A percentile compares a stretch with the other conserved stretches of the same genome.
Conservation (phyloP, 2,329 filamentous ascomycete genomes). For the Trichophyton simii region DNA sequence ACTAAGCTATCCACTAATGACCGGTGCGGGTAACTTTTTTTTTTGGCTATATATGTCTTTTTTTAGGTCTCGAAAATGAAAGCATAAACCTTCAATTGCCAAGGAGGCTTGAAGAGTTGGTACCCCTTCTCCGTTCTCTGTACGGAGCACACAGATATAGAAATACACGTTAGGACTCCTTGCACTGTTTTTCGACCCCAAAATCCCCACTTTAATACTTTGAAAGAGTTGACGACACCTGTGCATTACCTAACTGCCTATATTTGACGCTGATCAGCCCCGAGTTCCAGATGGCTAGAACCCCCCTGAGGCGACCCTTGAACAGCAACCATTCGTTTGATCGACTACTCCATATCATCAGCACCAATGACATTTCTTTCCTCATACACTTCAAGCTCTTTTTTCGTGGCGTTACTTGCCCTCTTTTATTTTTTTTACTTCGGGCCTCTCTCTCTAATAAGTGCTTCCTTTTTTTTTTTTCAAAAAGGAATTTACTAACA, state of each 20-base stretch:
- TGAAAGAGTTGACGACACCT: background rate
- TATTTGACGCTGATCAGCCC: constrained; percentile 3
- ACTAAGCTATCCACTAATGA: background rate
- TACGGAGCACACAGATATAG: background rate
- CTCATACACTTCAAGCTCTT: background rate
- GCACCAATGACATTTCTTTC: constrained; percentile 4
- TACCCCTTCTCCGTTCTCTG: background rate
- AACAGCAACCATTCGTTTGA: constrained; percentile 2
- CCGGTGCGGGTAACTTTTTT: background rate
- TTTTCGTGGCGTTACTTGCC: background rate
- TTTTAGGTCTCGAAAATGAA: background rate
- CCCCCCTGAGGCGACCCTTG: constrained; percentile 5
- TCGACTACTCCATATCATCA: constrained; percentile 4
- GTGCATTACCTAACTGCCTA: constrained; percentile 2
- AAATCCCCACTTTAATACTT: background rate
- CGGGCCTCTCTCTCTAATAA: background rate
- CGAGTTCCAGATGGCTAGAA: constrained; percentile 6
- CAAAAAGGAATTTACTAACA: constrained; percentile 1
- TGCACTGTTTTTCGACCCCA: background rate
- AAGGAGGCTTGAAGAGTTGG: constrained; percentile 2
- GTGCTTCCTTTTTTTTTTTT: constrained; percentile 4
- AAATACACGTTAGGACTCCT: background rate
- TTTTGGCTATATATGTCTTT: background rate
- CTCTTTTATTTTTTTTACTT: background rate
- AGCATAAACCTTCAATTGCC: background rate